Percentiles rank a stretch among this genome's conserved stretches.
phyloP scores from a whole-genome alignment of 257 asterid genomes.

The Datura wrightii region DNA sequence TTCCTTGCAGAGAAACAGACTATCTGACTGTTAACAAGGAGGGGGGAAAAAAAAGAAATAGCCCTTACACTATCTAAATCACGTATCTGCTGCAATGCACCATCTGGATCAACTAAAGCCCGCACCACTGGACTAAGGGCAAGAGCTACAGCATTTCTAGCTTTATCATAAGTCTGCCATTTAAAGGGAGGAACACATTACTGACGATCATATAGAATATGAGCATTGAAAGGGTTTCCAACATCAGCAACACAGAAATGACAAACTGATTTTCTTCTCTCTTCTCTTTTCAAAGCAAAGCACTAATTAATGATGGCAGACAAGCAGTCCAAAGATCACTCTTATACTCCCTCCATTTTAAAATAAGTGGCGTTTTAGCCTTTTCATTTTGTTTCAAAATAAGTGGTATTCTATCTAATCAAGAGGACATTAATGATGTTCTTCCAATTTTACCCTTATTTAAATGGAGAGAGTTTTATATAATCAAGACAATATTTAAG shows the following conservation, averaged over 20 bases:
- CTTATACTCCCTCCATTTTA: background rate
- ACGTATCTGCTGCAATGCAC: slow-evolving; percentile 82
- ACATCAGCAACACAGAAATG: slow-evolving; percentile 32
- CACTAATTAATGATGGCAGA: background rate
- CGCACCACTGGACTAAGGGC: slow-evolving; percentile 99
- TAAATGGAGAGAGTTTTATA: too few species aligned
- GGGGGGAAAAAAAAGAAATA: slow-evolving; percentile 27
- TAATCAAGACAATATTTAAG: too few species aligned
- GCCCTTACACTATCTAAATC: slow-evolving; percentile 74
- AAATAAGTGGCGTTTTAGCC: too few species aligned
- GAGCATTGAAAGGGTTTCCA: background rate
- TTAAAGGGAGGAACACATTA: slow-evolving; percentile 36
- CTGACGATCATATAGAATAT: slow-evolving; percentile 24
- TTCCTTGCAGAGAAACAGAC: slow-evolving; percentile 4
- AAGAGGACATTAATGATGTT: too few species aligned
- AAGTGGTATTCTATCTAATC: too few species aligned
- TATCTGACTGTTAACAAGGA: slow-evolving; percentile 2
- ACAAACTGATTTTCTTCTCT: background rate
- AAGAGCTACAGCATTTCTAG: slow-evolving; percentile 96
- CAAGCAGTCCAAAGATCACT: background rate
- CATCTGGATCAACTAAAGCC: slow-evolving; percentile 98
- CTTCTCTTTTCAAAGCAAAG: background rate
- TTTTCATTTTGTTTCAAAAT: too few species aligned
- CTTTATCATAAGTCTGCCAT: slow-evolving; percentile 84
- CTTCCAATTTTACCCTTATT: too few species aligned